These are phyloP conservation scores for Calonectria hawksworthii DNA, from an alignment of 2,329 filamentous ascomycete species.

Conservation along the genomic window DNA sequence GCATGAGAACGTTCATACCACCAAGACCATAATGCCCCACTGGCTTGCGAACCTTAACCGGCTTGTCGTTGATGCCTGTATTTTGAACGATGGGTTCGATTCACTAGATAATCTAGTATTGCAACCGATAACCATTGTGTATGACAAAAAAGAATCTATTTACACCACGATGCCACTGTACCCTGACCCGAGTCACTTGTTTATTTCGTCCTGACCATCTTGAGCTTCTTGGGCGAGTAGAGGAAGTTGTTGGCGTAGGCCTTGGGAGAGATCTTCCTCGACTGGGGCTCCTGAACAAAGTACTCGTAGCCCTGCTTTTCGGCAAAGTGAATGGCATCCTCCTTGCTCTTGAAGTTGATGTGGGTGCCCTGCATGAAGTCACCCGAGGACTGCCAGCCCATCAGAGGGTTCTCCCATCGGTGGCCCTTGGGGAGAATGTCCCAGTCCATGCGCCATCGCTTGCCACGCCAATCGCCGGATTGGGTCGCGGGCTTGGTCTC, in stretches of 20 bases:
- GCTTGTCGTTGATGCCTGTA: neutral
- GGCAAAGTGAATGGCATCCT: constrained; percentile 94
- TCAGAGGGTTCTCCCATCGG: constrained; percentile 97
- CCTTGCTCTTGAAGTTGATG: constrained; percentile 91
- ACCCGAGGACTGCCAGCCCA: constrained; percentile 97
- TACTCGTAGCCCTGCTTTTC: constrained; percentile 99
- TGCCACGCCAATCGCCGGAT: constrained; percentile 87
- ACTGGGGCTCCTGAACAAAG: constrained; percentile 97
- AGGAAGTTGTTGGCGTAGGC: constrained; percentile 96
- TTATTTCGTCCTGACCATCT: constrained; percentile 87
- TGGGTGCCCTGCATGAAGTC: constrained; percentile 96
- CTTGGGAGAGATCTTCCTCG: constrained; percentile 88
- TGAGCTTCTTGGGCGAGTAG: constrained; percentile 87
- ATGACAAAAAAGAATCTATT: constrained; percentile 43
- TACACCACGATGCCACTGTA: constrained; percentile 41
- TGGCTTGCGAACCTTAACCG: neutral
- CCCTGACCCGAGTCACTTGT: constrained; percentile 29
- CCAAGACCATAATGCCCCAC: neutral
- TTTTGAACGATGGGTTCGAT: neutral
- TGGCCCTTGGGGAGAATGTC: constrained; percentile 93
- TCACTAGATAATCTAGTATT: neutral
- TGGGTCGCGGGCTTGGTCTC: constrained; percentile 96
- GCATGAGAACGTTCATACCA: neutral
- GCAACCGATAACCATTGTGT: constrained; percentile 31
- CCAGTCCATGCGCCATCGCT: constrained; percentile 99